Evolutionary conservation across 2,329 filamentous ascomycete species (phyloP), one percentile per base, ranked within the genome.

Genomic region (Ceratocystis eucalypticola): DNA sequence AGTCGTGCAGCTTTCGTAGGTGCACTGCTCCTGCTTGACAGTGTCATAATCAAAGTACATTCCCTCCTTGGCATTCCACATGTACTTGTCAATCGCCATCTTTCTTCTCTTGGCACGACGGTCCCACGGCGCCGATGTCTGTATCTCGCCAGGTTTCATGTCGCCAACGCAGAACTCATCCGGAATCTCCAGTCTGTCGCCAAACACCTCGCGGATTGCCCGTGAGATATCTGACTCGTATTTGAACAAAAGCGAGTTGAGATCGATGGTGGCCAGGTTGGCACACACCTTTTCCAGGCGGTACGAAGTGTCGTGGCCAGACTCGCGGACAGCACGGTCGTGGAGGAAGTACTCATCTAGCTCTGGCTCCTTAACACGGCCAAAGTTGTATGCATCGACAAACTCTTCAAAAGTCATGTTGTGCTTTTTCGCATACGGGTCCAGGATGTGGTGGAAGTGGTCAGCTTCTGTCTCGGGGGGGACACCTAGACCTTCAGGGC

Each of bases 21-120:
- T 84, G 70, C 86, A 91, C 72, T 88, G 89, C 76, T 91, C 77
- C 73, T 91, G 85, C 75, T 88, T 89, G 69, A 82, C 86, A 0
- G 91, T 96, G 77, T 99, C 83, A 76, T 97, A 99, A 77, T 99
- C 94, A 73, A 97, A 97, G 80, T 91, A 99, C 89, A 97, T 96
- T 67, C 93, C 93, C 74, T 89, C 86, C 70, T 89, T 81, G 70
- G 93, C 88, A 73, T 95, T 88, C 94, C 94, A 99, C 74, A 96
- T 85, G 73, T 94, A 91, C 77, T 91, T 94, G 76, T 97, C 89
- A 71, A 97, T 94, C 7, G 85, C 85, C 71, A 87, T 80, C 80
- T 94, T 93, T 72, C 94, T 86, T 72, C 86, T 84, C 77, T 88
- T 89, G 61, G 91, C 90, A 48, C 91, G 88, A 50, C 92, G 88